Conservation (phyloP, 768 basidiomycete genomes). For the Kwoniella heveanensis region DNA sequence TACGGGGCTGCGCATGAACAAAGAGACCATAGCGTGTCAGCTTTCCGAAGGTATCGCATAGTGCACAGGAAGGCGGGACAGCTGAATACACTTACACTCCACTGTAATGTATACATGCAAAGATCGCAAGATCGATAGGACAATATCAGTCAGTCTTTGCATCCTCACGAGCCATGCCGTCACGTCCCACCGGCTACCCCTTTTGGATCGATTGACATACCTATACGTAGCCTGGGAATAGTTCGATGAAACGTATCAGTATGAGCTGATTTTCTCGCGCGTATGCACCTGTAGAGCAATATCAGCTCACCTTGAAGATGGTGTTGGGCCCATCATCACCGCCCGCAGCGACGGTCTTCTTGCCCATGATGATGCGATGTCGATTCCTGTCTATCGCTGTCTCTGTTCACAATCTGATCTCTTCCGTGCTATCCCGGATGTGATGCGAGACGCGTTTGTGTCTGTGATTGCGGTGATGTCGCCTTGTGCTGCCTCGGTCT, state of each 20-base stretch:
- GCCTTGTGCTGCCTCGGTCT: too few relatives aligned
- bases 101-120: conserved; percentile 30
- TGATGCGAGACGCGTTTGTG: not conserved
- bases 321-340: conserved; percentile 49
- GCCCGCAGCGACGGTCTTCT: conserved; percentile 42
- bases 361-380: conserved; percentile 31
- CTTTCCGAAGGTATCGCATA: not conserved
- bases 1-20: conserved; percentile 42
- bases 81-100: conserved; percentile 50
- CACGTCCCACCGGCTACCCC: too few relatives aligned
- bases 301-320: conserved; percentile 48
- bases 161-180: too few relatives aligned
- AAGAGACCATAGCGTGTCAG: not conserved
- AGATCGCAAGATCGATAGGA: conserved; percentile 7
- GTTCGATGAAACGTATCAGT: not conserved
- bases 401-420: not conserved
- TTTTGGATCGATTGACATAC: conserved; percentile 25
- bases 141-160: conserved; percentile 11
- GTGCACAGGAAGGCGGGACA: not conserved
- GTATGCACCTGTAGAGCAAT: too few relatives aligned
- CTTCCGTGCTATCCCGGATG: not conserved
- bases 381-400: not conserved
- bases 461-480: too few relatives aligned
- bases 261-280: too few relatives aligned
- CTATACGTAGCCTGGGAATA: conserved; percentile 48